Percentiles rank a stretch among this genome's conserved stretches.
Conservation (phyloP, 2,329 filamentous ascomycete species). For the Nannizzia gypsea region DNA sequence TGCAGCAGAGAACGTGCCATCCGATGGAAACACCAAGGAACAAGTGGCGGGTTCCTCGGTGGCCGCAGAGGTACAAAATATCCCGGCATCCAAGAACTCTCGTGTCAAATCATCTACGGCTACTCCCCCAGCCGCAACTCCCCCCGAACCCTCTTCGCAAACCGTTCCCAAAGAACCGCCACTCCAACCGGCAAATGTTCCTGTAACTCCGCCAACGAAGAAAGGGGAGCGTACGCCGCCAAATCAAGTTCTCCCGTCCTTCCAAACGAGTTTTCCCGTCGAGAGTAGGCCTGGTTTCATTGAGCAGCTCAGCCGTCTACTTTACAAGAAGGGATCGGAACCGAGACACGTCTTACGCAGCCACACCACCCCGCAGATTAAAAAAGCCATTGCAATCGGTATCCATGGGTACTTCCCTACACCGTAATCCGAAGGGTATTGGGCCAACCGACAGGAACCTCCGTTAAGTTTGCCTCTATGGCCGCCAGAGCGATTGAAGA, state of each 20-base stretch:
- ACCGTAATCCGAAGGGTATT: constrained; percentile 78
- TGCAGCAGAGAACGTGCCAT: neutral
- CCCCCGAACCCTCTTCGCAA: neutral
- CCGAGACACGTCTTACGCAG: constrained; percentile 61
- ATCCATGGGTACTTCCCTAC: constrained; percentile 91
- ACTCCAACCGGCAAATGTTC: constrained; percentile 14
- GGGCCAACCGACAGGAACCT: constrained; percentile 90
- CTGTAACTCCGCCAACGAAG: constrained; percentile 10
- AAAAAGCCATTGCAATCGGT: constrained; percentile 81
- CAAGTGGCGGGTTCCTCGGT: neutral
- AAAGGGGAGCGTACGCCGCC: constrained; percentile 19
- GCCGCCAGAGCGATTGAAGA: constrained; percentile 70
- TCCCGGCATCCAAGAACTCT: neutral
- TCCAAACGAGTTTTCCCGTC: constrained; percentile 36
- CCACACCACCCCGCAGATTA: constrained; percentile 59
- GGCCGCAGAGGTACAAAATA: neutral
- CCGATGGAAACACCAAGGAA: neutral
- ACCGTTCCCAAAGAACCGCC: neutral
- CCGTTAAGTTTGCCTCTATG: constrained; percentile 80
- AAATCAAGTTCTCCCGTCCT: constrained; percentile 39
- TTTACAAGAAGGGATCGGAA: constrained; percentile 44
- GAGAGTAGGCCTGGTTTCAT: constrained; percentile 50
- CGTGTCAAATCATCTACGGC: neutral
- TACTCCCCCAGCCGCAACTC: neutral
- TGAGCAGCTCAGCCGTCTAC: constrained; percentile 39